phyloP scores from a whole-genome alignment of 331 rosid genomes.

The Erythrophleum ivorense region DNA sequence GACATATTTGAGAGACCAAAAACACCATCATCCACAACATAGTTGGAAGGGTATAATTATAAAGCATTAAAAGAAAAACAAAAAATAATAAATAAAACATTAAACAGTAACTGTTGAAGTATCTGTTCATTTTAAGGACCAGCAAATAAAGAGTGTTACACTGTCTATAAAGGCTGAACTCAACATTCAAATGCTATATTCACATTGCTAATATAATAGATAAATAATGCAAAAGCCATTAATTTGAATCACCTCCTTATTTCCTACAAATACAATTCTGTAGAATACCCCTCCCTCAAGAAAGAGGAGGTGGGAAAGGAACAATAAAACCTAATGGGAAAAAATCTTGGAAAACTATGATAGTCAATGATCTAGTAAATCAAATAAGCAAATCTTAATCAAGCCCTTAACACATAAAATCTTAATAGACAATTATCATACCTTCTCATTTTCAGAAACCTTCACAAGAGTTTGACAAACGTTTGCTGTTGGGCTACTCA shows the following conservation, averaged over 20 bases:
- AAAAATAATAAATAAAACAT: neutral
- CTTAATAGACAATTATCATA: constrained; percentile 30
- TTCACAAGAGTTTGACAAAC: constrained; percentile 81
- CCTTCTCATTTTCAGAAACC: constrained; percentile 83
- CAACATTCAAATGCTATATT: neutral
- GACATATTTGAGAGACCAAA: neutral
- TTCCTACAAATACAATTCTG: neutral
- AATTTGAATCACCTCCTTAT: neutral
- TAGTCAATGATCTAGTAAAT: constrained; percentile 10
- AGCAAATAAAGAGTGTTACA: neutral
- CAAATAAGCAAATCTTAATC: constrained; percentile 4
- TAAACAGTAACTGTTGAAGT: neutral
- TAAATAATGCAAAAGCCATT: neutral
- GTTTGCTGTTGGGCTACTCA: constrained; percentile 90
- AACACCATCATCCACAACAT: neutral
- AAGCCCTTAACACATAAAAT: constrained; percentile 16
- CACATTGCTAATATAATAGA: neutral
- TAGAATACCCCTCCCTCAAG: neutral
- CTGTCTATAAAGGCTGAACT: neutral
- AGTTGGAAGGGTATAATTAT: neutral
- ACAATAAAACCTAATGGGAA: neutral
- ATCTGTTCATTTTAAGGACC: neutral
- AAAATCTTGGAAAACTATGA: constrained; percentile 3
- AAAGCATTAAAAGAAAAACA: neutral
- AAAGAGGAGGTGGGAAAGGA: neutral